Evolutionary conservation across 176 grass and related monocot genomes (phyloP), one percentile per base, ranked within the genome.

Genomic region (Typha latifolia): DNA sequence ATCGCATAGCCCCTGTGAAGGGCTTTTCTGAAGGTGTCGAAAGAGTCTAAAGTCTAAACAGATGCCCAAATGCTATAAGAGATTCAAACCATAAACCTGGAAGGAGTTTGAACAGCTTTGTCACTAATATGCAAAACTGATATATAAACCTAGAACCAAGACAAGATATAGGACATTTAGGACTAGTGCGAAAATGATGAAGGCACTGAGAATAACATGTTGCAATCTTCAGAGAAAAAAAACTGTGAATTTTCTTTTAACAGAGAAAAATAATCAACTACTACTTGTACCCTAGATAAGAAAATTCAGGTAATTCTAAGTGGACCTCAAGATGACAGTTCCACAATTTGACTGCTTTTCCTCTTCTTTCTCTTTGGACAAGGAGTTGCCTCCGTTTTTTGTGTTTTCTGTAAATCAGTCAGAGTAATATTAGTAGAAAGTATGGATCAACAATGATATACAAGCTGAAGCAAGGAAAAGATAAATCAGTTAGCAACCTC

Each of bases 351-450:
- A 18, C 16, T 32, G 16, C 32, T 65, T 18, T 34, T 65, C 63
- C 31, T 47, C 63, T 47, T 65, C 62, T 64, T 64, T 37, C 16
- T 65, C 63, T 37, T 65, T 18, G 63, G 32, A 43, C 32, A 12
- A 3, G 32, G 63, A 65, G 12, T 13, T 16, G 29, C 32, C 63
- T 34, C 63, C 3, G 16, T 14, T 16, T 65, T 65, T 65, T 65
- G 27, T 47, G 27, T 18, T 65, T 37, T 43, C 63, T 65, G 63
- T 29, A 37, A 21, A 61, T 59, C 29, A 64, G 24, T 16, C 32
- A 16, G 14, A 31, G 31, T 65, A 65, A 34, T 5, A 65, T 32
- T 10, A 65, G 27, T n/a, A n/a, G 14, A 47, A 16, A 15, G 29
- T n/a, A 47, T 24, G 32, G 31, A 43, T 32, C 16, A 32, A 32